Evolutionary conservation across 495 filamentous ascomycete genomes (phyloP), one percentile per base, ranked within the genome.

Genomic region (Podospora comata): DNA sequence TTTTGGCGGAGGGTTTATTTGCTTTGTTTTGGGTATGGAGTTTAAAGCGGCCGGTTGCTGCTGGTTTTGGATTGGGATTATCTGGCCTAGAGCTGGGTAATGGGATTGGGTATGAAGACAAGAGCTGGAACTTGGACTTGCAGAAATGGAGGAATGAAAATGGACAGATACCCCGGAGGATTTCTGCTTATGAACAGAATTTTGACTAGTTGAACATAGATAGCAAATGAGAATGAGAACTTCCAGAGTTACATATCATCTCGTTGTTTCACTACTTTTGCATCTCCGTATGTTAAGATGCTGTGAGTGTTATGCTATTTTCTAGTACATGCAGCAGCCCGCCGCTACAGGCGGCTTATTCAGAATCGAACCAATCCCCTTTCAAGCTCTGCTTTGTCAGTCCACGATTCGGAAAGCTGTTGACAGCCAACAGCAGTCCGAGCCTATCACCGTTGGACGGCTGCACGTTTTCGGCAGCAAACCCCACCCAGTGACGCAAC

Each of bases 401-500:
- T 48, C 39, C 39, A 48, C 39, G 39, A 48, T 11, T 48, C 13
- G 39, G 39, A 48, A 48, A 48, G 2, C 39, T 11, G 39, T 48
- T 13, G 39, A 48, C 39, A 48, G 39, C 39, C 20, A 27, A 28
- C 13, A 61, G 30, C 9, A 27, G 30, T 61, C 16, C 59, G 59
- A 61, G 27, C 59, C 59, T 34, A 61, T 61, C 27, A 61, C 23
- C 59, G 26, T 59, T 61, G 23, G 30, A 61, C 59, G 4, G 26
- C 59, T 63, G 30, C 61, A 44, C 48, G 18, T 39, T 32, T 48
- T 48, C 32, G 30, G 61, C 6, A 60, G 56, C 64, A 23, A 60
- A 44, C 64, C 64, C 64, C 64, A 66, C 64, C 53, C 28, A 39
- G 64, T 66, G 64, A 66, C 64, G 64, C 64, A 66, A 59, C n/a